Percentiles rank a stretch among this genome's conserved stretches.
Conservation (phyloP, 2,329 filamentous ascomycete genomes). For the Hypomyces rosellus region DNA sequence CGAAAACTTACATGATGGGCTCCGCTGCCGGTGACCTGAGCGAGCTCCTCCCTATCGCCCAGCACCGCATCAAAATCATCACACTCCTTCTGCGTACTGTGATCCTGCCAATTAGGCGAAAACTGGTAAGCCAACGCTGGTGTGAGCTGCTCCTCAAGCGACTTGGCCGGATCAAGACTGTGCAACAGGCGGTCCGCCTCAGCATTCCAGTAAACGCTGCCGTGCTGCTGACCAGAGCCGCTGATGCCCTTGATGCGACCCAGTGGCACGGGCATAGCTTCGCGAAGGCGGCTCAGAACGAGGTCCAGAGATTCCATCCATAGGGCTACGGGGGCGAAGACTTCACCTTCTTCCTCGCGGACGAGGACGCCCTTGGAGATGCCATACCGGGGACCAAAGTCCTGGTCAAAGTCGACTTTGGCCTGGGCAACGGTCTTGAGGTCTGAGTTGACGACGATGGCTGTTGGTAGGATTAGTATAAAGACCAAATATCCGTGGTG, state of each 20-base stretch:
- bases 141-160: conserved; percentile 66
- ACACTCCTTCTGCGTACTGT: conserved; percentile 87
- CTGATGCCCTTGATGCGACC: conserved; percentile 72
- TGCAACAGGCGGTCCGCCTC: conserved; percentile 60
- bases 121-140: conserved; percentile 74
- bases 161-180: conserved; percentile 51
- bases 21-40: conserved; percentile 78
- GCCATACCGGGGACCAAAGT: conserved; percentile 66
- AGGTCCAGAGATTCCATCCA: conserved; percentile 92
- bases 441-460: conserved; percentile 75
- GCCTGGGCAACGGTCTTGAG: conserved; percentile 76
- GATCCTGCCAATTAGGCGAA: conserved; percentile 97
- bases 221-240: conserved; percentile 94
- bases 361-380: conserved; percentile 83
- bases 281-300: conserved; percentile 66
- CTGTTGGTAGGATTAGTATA: conserved; percentile 34
- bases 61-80: conserved; percentile 75
- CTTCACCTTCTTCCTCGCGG: conserved; percentile 76
- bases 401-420: conserved; percentile 91
- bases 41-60: conserved; percentile 61
- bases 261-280: conserved; percentile 59
- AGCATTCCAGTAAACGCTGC: conserved; percentile 86
- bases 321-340: conserved; percentile 87
- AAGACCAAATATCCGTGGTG: background rate
- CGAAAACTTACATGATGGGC: conserved; percentile 79